Base-by-base conservation (phyloP, 1,139 yeast genomes). In the Blastobotrys raffinosifermentans region DNA sequence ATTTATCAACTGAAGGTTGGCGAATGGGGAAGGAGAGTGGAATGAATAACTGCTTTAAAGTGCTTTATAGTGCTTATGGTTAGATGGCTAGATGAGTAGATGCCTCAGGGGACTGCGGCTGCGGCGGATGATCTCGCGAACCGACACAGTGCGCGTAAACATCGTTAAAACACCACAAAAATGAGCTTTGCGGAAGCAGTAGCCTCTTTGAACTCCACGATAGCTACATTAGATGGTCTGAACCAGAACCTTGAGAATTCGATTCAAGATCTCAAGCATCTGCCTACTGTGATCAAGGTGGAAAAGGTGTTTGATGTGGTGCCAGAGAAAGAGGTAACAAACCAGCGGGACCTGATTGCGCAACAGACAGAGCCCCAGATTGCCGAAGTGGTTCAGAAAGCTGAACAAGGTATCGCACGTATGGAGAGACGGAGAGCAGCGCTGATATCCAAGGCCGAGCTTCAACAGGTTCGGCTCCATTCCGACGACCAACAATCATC, bases 231-330 rank as follows among this genome's bases (percentile, higher is more conserved):
- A 40, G 49, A 30, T 43, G 44, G 26, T 40, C 41, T 4, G 10
- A 50, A 51, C 29, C 38, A 37, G 17, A 40, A 37, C 13, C 36
- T 53, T 30, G 48, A 44, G 19, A 39, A 38, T 3, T 47, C 43
- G 4, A 41, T 43, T n/a, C 32, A 36, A 13, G 55, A 53, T 29
- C 53, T 53, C 31, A 50, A 46, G 14, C 50, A 57, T 13, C 41
- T 54, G 30, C 42, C 44, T 19, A 40, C 46, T 5, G 42, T 53
- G 4, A 44, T 52, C 13, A 41, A 49, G 26, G 47, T 53, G 31
- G 48, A 47, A 41, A 41, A 48, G 38, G 54, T 55, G 16, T 56
- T 54, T 43, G 60, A 57, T n/a, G 50, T 57, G 13, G 59, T 54
- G 13, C 44, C 60, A 11, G 56, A 51, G 34, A 42, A 46, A 7